These are phyloP conservation scores for Talaromyces trachyspermus DNA, from an alignment of 495 filamentous ascomycete species.

Conservation along the genomic window DNA sequence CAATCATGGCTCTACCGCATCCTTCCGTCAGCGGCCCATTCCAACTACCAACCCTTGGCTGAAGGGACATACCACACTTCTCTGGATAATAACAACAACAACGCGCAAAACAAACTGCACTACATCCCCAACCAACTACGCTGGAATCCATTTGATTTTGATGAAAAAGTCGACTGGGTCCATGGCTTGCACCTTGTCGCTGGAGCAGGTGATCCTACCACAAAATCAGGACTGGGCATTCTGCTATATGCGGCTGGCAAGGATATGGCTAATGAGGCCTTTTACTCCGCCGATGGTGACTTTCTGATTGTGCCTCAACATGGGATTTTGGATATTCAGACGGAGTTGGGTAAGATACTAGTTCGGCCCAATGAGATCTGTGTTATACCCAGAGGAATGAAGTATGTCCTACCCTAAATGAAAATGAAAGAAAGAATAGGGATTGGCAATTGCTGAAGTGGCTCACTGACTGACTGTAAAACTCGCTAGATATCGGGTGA, in stretches of 20 bases:
- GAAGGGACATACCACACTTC: conserved; percentile 47
- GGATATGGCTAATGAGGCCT: conserved; percentile 71
- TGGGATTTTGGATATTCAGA: conserved; percentile 76
- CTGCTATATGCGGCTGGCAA: conserved; percentile 75
- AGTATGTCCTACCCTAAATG: conserved; percentile 1
- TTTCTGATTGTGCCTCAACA: conserved; percentile 80
- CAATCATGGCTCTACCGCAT: conserved; percentile 95
- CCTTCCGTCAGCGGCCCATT: conserved; percentile 74
- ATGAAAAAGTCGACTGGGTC: conserved; percentile 69
- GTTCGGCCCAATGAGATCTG: conserved; percentile 84
- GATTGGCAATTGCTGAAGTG: background rate
- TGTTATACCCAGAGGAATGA: conserved; percentile 76
- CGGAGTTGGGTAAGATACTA: conserved; percentile 75
- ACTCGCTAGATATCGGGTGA: conserved; percentile 56
- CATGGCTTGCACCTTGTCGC: conserved; percentile 70
- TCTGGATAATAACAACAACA: conserved; percentile 31
- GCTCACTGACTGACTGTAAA: background rate
- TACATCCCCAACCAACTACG: conserved; percentile 80
- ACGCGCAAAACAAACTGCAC: conserved; percentile 46
- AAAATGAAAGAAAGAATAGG: too few relatives aligned
- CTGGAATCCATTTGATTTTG: conserved; percentile 83
- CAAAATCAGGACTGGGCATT: conserved; percentile 76
- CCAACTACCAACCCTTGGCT: conserved; percentile 56
- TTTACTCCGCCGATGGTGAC: conserved; percentile 89
- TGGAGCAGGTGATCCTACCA: conserved; percentile 73